Conservation (phyloP, 208 protist species). For the Tetramitus jugosus region DNA sequence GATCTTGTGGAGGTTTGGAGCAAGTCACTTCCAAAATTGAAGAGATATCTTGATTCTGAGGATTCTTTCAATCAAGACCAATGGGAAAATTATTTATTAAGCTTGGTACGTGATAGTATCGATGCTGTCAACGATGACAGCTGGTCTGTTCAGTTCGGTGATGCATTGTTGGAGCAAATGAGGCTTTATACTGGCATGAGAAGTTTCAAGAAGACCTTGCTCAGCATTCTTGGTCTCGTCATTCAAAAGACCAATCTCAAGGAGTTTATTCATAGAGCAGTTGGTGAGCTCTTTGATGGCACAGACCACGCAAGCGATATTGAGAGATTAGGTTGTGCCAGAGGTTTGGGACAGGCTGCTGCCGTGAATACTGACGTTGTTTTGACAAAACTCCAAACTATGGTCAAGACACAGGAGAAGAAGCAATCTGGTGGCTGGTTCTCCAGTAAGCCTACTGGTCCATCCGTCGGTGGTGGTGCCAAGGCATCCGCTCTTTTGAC, state of each 20-base stretch:
- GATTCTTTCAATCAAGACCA: background rate
- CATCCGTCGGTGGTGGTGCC: too few relatives aligned
- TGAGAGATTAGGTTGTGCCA: slow-evolving; percentile 19
- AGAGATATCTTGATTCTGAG: background rate
- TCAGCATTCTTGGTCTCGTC: background rate
- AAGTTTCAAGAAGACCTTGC: background rate
- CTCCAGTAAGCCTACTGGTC: background rate
- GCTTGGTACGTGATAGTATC: background rate
- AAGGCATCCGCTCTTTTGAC: background rate
- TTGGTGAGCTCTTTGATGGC: background rate
- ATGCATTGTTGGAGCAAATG: background rate
- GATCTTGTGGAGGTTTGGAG: background rate
- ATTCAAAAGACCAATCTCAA: slow-evolving; percentile 9
- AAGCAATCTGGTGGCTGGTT: background rate
- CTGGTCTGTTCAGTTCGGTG: background rate
- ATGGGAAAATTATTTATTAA: slow-evolving; percentile 20
- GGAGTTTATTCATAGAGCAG: background rate
- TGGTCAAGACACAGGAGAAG: background rate
- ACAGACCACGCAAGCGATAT: background rate
- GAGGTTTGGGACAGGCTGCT: background rate
- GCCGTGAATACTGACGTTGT: background rate
- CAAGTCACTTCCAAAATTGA: background rate
- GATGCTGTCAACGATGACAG: background rate
- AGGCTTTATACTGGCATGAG: background rate
- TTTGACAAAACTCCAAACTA: background rate